These are phyloP conservation scores for Starmerella sirachaensis DNA, from an alignment of 805 yeast genomes.

Conservation along the genomic window DNA sequence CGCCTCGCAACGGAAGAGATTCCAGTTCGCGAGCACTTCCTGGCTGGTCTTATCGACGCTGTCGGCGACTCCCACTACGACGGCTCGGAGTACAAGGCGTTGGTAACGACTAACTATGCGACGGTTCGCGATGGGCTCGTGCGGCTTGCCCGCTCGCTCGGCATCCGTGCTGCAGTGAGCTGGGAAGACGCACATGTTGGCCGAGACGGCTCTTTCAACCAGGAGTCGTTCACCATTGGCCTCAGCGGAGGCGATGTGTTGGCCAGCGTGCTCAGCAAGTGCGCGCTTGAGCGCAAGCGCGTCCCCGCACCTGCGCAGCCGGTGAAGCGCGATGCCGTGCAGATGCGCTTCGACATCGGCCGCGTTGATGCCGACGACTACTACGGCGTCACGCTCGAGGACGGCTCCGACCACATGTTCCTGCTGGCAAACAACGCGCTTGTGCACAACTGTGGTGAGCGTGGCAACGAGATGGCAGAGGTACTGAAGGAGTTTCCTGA, in stretches of 20 bases:
- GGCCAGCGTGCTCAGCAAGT: not conserved
- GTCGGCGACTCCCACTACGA: too few species aligned
- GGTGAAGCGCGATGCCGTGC: constrained; percentile 15
- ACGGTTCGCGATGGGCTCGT: constrained; percentile 28
- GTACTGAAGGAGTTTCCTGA: constrained; percentile 99
- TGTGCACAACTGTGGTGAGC: constrained; percentile 55
- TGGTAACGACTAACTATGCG: not conserved
- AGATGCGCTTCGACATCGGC: constrained; percentile 28
- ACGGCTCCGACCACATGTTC: constrained; percentile 34
- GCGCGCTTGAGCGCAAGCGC: too few species aligned
- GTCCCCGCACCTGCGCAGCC: too few species aligned
- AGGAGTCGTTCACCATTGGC: not conserved
- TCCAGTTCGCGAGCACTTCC: too few species aligned
- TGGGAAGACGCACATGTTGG: constrained; percentile 24
- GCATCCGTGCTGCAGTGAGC: constrained; percentile 31
- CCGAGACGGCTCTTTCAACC: constrained; percentile 18
- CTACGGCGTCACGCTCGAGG: constrained; percentile 35
- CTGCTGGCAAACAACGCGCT: constrained; percentile 30
- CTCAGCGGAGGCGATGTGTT: not conserved
- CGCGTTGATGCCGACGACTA: constrained; percentile 29
- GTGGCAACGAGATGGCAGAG: constrained; percentile 99
- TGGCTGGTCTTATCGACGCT: too few species aligned
- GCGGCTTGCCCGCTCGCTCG: constrained; percentile 35
- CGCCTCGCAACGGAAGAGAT: too few species aligned
- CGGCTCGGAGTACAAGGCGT: too few species aligned